phyloP scores from a whole-genome alignment of 1,284 basidiomycete genomes.

The Cystobasidium slooffiae region DNA sequence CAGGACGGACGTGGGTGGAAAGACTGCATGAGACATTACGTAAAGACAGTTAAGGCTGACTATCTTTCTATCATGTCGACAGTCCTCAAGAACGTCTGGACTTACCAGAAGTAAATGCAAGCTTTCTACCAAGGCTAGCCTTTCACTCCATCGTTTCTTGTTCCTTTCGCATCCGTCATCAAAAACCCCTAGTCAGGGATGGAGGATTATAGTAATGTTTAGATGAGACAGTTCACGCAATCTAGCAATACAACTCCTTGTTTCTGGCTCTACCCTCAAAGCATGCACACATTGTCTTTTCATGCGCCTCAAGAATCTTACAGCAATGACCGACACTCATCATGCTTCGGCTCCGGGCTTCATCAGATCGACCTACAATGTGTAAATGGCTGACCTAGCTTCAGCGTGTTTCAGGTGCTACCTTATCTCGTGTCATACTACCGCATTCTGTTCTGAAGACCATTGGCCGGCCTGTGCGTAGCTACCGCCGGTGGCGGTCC shows the following conservation, averaged over 20 bases:
- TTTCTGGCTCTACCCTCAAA: no score
- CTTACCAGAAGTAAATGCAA: constrained; percentile 54
- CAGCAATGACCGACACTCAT: no score
- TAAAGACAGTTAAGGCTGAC: not conserved
- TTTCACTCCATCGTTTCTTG: not conserved
- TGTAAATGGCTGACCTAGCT: no score
- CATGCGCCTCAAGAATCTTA: no score
- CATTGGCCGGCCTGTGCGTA: no score
- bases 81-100: constrained; percentile 59
- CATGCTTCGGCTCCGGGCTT: no score
- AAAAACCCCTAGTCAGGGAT: not conserved
- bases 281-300: no score
- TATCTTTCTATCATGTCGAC: not conserved
- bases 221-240: not conserved
- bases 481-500: no score
- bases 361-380: no score
- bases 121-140: not conserved
- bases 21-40: not conserved
- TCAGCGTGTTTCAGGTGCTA: no score
- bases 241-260: constrained; percentile 2
- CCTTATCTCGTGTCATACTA: no score
- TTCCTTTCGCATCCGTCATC: constrained; percentile 1
- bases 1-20: constrained; percentile 84
- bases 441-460: no score
- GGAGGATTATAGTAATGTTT: not conserved